phyloP scores from a whole-genome alignment of 352 stramenopile species.

The Phytophthora multivora region DNA sequence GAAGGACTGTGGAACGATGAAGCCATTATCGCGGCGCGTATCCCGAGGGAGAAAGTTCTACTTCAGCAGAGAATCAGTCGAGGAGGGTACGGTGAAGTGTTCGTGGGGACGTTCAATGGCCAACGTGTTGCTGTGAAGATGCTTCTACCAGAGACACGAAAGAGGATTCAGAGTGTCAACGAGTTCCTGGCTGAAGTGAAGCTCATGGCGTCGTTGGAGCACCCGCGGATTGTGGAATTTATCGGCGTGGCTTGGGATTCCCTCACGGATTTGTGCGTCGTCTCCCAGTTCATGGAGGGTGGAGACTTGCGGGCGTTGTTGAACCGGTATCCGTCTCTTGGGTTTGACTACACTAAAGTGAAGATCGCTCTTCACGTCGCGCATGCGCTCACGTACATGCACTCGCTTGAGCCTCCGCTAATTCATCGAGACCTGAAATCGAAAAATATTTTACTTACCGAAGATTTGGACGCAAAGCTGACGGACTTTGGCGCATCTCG shows the following conservation, averaged over 20 bases:
- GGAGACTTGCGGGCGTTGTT: slow-evolving; percentile 42
- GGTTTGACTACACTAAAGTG: slow-evolving; percentile 42
- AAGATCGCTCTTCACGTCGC: slow-evolving; percentile 44
- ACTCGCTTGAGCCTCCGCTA: slow-evolving; percentile 24
- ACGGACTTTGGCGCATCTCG: slow-evolving; percentile 49
- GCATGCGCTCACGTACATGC: slow-evolving; percentile 39
- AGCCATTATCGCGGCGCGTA: slow-evolving; percentile 28
- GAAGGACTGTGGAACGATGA: slow-evolving; percentile 31
- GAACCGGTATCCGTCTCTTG: slow-evolving; percentile 19
- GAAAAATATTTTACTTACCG: slow-evolving; percentile 35
- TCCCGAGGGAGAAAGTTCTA: slow-evolving; percentile 44
- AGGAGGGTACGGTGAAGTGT: slow-evolving; percentile 50
- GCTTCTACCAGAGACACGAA: slow-evolving; percentile 23
- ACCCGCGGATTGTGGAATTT: slow-evolving; percentile 34
- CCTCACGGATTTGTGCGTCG: slow-evolving; percentile 39
- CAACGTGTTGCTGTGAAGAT: slow-evolving; percentile 53
- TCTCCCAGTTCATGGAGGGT: slow-evolving; percentile 45
- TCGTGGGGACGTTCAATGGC: slow-evolving; percentile 39
- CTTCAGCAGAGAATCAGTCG: slow-evolving; percentile 35
- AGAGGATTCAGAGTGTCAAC: slow-evolving; percentile 37
- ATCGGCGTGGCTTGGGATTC: slow-evolving; percentile 61
- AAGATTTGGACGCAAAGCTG: slow-evolving; percentile 33
- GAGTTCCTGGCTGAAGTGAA: slow-evolving; percentile 53
- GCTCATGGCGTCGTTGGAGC: slow-evolving; percentile 49
- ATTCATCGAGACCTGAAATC: slow-evolving; percentile 35